Evolutionary conservation across 495 filamentous ascomycete genomes (phyloP), one percentile per base, ranked within the genome.

Genomic region (Schizothecium vesticola): DNA sequence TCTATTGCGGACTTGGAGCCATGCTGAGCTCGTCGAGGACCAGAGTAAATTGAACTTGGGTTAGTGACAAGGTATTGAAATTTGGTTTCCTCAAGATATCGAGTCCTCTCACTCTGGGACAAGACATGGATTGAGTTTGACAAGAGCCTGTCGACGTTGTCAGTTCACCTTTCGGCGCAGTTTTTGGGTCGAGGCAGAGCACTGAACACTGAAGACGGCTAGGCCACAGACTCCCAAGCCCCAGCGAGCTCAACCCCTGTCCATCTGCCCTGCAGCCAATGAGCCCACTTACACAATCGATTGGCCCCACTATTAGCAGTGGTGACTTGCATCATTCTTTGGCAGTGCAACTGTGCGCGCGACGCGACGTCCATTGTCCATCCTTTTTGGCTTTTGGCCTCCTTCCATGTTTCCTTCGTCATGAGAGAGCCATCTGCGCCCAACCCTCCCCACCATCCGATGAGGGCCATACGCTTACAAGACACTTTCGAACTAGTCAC

Each of bases 241-340:
- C 33, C 33, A 6, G 33, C 12, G 43, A 51, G 43, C 43, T 51
- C 16, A n/a, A 51, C 43, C 43, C 36, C 43, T 51, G 43, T 51
- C 43, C 43, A 0, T 51, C 19, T 19, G 7, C 43, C 3, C 43
- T 51, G 43, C 43, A 51, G 19, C 43, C 43, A 51, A 59, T 28
- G 23, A 19, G 58, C 6, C 58, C 12, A 8, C 58, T 16, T 23
- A 24, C 5, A 28, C 12, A 11, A 19, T 13, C 7, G 58, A 16
- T 13, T 28, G 13, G 26, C 21, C 23, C 26, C 58, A 24, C 58
- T 28, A 16, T 28, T 59, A 26, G 7, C 58, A 24, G 8, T 28
- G 58, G 16, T 59, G 58, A 59, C 58, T 59, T 59, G 58, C 58
- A 59, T 59, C 58, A 59, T 59, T 55, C 33, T 43, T 43, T 43